Evolutionary conservation across 2,329 filamentous ascomycete genomes (phyloP).

Genomic region (Fusarium euwallaceae): DNA sequence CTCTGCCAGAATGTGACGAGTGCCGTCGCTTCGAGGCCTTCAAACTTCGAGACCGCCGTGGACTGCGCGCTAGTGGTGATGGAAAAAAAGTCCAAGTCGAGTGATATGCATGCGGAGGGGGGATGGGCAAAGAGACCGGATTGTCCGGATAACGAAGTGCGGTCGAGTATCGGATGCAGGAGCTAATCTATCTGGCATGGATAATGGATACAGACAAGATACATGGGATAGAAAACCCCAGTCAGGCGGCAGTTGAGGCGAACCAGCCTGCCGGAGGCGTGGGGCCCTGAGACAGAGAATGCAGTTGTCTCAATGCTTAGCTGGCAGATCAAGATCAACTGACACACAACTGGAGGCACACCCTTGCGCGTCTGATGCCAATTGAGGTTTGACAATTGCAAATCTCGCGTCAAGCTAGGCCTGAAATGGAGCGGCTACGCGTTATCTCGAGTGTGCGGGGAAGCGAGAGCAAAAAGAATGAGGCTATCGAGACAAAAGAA

Average conservation of each 20-base stretch:
- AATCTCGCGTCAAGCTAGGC: constrained; percentile 40
- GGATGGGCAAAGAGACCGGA: neutral
- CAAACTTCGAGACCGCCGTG: constrained; percentile 26
- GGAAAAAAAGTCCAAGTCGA: neutral
- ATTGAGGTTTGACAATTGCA: constrained; percentile 35
- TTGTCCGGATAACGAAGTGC: constrained; percentile 8
- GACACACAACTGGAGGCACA: neutral
- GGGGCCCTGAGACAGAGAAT: neutral
- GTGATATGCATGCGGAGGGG: neutral
- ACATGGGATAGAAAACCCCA: neutral
- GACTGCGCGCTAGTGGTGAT: constrained; percentile 7
- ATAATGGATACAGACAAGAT: neutral
- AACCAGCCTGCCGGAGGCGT: constrained; percentile 2
- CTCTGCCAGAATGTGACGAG: constrained; percentile 31
- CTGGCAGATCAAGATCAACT: neutral
- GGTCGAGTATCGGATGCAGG: neutral
- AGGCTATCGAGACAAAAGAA: neutral
- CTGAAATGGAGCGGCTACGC: constrained; percentile 3
- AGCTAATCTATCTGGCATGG: constrained; percentile 1
- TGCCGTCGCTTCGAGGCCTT: constrained; percentile 30
- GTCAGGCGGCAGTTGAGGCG: neutral
- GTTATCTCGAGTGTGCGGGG: constrained; percentile 38
- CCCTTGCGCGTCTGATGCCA: constrained; percentile 28
- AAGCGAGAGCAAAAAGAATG: neutral
- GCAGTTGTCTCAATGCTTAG: neutral